Evolutionary conservation across 2,329 filamentous ascomycete genomes (phyloP).

Genomic region (Calonectria fujianensis): DNA sequence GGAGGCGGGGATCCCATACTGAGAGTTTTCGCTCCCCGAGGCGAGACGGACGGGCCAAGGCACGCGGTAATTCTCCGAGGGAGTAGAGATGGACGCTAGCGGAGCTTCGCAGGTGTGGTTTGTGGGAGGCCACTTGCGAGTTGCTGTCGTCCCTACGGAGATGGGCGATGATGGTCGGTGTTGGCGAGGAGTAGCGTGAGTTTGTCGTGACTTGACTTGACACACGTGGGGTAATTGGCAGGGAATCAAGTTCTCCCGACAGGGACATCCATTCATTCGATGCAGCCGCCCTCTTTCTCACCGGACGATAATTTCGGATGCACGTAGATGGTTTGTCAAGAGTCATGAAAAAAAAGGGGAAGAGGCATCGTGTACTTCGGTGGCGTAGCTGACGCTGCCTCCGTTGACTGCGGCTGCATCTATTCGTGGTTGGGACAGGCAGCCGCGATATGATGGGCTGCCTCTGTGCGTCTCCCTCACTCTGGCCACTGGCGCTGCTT

Average conservation of each 20-base stretch:
- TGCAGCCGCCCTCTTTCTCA: constrained; percentile 7
- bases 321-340: not conserved
- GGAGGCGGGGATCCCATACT: constrained; percentile 29
- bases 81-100: constrained; percentile 7
- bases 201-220: constrained; percentile 6
- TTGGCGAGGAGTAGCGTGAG: constrained; percentile 15
- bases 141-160: constrained; percentile 16
- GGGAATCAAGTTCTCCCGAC: constrained; percentile 4
- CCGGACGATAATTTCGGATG: constrained; percentile 15
- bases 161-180: constrained; percentile 18
- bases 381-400: not conserved
- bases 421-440: not conserved
- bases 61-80: not conserved
- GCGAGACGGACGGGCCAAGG: not conserved
- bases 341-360: not conserved
- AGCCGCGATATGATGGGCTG: constrained; percentile 21
- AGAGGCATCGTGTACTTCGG: not conserved
- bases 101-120: not conserved
- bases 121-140: constrained; percentile 7
- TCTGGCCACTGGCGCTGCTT: not conserved
- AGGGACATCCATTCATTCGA: constrained; percentile 15
- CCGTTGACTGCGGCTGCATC: not conserved
- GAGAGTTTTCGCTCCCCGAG: not conserved
- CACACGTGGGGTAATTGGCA: constrained; percentile 29
- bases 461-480: not conserved